Conservation (phyloP, 495 filamentous ascomycete genomes). For the Articulospora tetracladia region DNA sequence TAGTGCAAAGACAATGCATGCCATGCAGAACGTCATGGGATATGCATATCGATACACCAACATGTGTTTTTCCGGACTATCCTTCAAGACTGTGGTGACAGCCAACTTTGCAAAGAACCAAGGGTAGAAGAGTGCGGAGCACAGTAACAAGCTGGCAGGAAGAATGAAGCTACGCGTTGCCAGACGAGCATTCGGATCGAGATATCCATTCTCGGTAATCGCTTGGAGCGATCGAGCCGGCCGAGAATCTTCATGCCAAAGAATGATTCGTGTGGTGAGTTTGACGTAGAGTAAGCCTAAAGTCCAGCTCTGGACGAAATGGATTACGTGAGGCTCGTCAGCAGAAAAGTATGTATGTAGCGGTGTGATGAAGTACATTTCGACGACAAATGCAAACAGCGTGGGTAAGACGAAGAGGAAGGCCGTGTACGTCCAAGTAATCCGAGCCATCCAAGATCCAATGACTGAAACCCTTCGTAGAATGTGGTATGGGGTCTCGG, state of each 20-base stretch:
- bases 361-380: slow-evolving; percentile 87
- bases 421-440: slow-evolving; percentile 69
- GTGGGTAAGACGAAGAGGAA: slow-evolving; percentile 76
- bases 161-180: slow-evolving; percentile 81
- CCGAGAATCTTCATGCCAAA: slow-evolving; percentile 59
- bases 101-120: slow-evolving; percentile 22
- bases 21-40: slow-evolving; percentile 31
- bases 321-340: slow-evolving; percentile 65
- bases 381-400: slow-evolving; percentile 75
- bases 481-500: slow-evolving; percentile 26
- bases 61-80: slow-evolving; percentile 39
- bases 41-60: slow-evolving; percentile 72
- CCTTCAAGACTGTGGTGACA: slow-evolving; percentile 30
- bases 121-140: slow-evolving; percentile 45
- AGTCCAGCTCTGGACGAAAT: slow-evolving; percentile 91
- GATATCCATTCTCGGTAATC: slow-evolving; percentile 74
- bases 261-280: slow-evolving; percentile 68
- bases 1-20: slow-evolving; percentile 32
- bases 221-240: slow-evolving; percentile 69
- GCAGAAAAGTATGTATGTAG: slow-evolving; percentile 70
- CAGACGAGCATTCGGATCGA: slow-evolving; percentile 71
- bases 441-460: slow-evolving; percentile 20
- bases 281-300: slow-evolving; percentile 90
- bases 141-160: slow-evolving; percentile 58
- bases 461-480: slow-evolving; percentile 15